phyloP scores from a whole-genome alignment of 371 early-diverging fungal genomes.

The Coemansia linderi region DNA sequence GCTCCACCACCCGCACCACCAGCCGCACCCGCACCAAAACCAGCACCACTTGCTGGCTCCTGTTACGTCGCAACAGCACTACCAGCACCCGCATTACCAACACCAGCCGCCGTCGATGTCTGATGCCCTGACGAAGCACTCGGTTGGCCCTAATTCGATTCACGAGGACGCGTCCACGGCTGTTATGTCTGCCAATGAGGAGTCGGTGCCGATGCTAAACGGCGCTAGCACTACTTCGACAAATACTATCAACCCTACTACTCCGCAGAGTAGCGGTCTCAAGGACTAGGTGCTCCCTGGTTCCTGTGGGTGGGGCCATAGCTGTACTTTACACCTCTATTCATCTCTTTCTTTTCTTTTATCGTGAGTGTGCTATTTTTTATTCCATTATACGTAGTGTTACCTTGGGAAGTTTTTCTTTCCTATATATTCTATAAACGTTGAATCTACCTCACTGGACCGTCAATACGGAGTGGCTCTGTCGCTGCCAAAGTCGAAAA shows the following conservation, averaged over 20 bases:
- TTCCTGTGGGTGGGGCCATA: not conserved
- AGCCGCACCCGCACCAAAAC: constrained; percentile 12
- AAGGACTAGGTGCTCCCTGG: constrained; percentile 14
- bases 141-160: not conserved
- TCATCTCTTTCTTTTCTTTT: not conserved
- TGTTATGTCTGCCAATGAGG: constrained; percentile 9
- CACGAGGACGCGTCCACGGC: constrained; percentile 22
- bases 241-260: constrained; percentile 20
- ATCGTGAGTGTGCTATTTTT: not conserved
- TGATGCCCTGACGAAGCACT: constrained; percentile 7
- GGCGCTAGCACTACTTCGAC: constrained; percentile 18
- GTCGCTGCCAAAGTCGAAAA: not conserved
- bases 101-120: constrained; percentile 13
- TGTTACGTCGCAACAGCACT: constrained; percentile 14
- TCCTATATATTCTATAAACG: no score
- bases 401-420: not conserved
- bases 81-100: constrained; percentile 14
- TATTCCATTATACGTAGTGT: not conserved
- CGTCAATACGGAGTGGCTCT: not conserved
- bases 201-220: not conserved
- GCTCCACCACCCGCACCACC: constrained; percentile 16
- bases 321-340: constrained; percentile 10
- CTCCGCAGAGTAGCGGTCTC: constrained; percentile 17
- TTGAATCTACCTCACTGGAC: not conserved
- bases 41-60: constrained; percentile 18